phyloP scores from a whole-genome alignment of 2,329 filamentous ascomycete species.

The Cladosporium velox region DNA sequence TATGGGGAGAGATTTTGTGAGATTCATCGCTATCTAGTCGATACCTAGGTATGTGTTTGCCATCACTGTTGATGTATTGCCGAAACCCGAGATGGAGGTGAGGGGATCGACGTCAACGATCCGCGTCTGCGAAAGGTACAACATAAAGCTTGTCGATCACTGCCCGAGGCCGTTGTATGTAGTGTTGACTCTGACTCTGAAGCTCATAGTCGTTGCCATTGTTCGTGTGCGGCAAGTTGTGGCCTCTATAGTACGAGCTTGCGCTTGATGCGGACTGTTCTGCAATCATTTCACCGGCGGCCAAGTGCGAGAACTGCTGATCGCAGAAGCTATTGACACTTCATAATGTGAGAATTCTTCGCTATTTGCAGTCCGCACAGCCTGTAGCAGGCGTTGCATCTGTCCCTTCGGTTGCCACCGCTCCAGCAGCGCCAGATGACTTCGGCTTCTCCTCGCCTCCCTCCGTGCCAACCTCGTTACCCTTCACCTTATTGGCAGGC shows the following conservation, averaged over 20 bases:
- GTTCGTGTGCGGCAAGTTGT: not conserved
- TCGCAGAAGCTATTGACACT: not conserved
- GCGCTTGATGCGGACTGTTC: not conserved
- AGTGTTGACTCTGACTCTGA: not conserved
- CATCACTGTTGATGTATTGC: not conserved
- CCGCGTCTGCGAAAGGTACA: not conserved
- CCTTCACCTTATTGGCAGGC: conserved; percentile 28
- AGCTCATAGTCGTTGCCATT: not conserved
- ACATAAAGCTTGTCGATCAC: not conserved
- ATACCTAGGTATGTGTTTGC: not conserved
- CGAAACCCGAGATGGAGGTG: conserved; percentile 2
- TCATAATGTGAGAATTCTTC: not conserved
- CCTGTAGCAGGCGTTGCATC: not conserved
- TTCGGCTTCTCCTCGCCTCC: not conserved
- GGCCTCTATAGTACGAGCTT: not conserved
- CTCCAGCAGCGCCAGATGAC: not conserved
- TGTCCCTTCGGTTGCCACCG: not conserved
- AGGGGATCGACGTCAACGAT: conserved; percentile 7
- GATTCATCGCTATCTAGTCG: not conserved
- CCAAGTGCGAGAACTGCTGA: too few species aligned
- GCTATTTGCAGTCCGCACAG: not conserved
- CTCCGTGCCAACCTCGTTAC: not conserved
- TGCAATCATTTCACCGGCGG: not conserved
- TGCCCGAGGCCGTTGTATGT: not conserved
- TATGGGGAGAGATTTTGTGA: not conserved